Base-by-base conservation (phyloP, 108 stramenopile genomes). In the Conticribra guillardii region DNA sequence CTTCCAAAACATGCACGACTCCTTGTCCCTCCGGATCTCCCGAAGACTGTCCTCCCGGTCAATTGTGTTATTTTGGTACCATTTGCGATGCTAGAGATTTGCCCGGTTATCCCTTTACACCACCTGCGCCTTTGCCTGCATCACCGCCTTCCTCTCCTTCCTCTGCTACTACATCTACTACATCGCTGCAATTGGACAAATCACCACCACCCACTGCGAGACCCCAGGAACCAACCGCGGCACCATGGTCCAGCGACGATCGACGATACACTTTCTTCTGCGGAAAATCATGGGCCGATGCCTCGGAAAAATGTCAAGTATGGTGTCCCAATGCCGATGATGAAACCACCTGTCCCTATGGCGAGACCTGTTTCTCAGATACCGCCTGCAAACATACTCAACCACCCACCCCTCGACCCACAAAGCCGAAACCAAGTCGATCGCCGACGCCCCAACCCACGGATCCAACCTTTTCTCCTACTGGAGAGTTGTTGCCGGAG, bases 351-450 rank as follows among this genome's bases (percentile, higher is more conserved):
- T 70, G 69, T 31, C 59, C 59, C 2, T 52, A 41, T n/a, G 69
- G 69, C 52, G 14, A 60, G 34, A 34, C 22, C 15, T 60, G 69
- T 26, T 70, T 70, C 29, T 49, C 58, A 0, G 69, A 70, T 37
- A 70, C 69, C 19, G 23, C 32, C 4, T 70, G 69, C 59, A 59
- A 60, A 44, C 51, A 70, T n/a, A 70, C 69, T 21, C 11, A 45
- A 17, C 57, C 57, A 2, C 68, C 68, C 0, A 60, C 69, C 1
- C 26, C 31, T 31, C 21, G 57, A 5, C 69, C 69, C 3, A 60
- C 69, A 15, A 1, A 34, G 1, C 69, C 69, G 9, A 22, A 52
- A 24, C 69, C 69, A 11, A 53, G 58, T 24, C 50, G 26, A 27
- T 44, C 58, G 15, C 69, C 69, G 0, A 70, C 58, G 3, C 21